Conservation (phyloP, 768 basidiomycete species). For the Mycena filopes region DNA sequence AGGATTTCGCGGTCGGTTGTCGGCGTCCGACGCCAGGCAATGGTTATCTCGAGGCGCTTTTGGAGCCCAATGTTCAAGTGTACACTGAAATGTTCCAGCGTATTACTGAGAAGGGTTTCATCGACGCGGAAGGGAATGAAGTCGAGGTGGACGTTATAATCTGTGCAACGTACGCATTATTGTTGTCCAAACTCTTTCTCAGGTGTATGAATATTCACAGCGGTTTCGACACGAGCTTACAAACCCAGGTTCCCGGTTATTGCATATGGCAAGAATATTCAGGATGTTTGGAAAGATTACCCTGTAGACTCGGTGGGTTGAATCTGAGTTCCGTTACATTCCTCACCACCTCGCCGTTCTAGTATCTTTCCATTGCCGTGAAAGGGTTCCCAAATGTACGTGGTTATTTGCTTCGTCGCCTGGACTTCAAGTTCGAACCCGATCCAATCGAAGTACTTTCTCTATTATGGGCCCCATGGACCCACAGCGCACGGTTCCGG, state of each 20-base stretch:
- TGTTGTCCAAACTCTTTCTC: no score
- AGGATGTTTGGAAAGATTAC: constrained; percentile 37
- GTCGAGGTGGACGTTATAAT: constrained; percentile 58
- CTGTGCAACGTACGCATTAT: constrained; percentile 55
- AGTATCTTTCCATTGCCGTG: constrained; percentile 39
- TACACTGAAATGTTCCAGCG: constrained; percentile 52
- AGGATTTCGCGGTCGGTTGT: constrained; percentile 56
- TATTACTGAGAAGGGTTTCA: constrained; percentile 56
- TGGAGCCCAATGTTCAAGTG: constrained; percentile 57
- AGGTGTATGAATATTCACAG: constrained; percentile 24
- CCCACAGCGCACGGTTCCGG: constrained; percentile 39
- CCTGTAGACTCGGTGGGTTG: constrained; percentile 37
- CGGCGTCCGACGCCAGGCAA: constrained; percentile 61
- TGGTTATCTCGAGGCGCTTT: constrained; percentile 62
- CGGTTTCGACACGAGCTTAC: constrained; percentile 40
- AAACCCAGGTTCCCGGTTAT: constrained; percentile 37
- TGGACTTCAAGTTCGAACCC: not conserved
- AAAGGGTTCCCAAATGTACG: constrained; percentile 37
- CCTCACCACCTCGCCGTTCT: not conserved
- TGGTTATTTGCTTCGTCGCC: not conserved
- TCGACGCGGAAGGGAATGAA: constrained; percentile 53
- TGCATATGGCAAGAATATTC: constrained; percentile 36
- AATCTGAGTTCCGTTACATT: not conserved
- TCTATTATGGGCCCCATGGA: constrained; percentile 39
- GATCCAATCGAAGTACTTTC: constrained; percentile 34